Evolutionary conservation across 1,284 basidiomycete species (phyloP).

Genomic region (Sanghuangporus sanghuang): DNA sequence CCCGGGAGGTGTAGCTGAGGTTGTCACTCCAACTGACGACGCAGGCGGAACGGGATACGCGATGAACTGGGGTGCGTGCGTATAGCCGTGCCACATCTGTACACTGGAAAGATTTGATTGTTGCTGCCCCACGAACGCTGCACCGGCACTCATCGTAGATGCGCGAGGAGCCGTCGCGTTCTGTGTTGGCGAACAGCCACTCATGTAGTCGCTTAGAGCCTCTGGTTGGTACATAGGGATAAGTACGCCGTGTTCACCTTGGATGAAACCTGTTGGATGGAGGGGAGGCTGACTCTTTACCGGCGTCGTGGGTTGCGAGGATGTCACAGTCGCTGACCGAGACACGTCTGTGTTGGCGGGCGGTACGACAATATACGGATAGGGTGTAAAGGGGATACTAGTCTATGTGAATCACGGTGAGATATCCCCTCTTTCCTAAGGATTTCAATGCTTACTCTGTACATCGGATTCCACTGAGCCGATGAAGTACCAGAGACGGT

Average conservation of each 20-base stretch:
- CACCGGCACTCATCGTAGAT: background rate
- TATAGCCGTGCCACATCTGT: conserved; percentile 11
- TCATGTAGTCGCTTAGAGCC: conserved; percentile 53
- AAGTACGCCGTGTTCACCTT: conserved; percentile 63
- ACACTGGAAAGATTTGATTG: background rate
- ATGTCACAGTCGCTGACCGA: background rate
- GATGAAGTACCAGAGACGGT: background rate
- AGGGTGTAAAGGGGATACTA: conserved; percentile 42
- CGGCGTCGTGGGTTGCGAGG: conserved; percentile 21
- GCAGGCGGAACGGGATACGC: conserved; percentile 10
- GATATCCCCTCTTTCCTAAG: background rate
- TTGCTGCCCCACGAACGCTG: background rate
- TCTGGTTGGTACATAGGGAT: conserved; percentile 69
- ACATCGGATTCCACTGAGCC: conserved; percentile 10
- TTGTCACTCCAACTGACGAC: background rate
- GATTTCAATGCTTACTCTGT: background rate
- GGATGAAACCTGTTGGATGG: conserved; percentile 63
- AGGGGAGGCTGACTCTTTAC: conserved; percentile 48
- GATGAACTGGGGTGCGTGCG: conserved; percentile 4
- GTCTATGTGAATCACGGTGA: conserved; percentile 24
- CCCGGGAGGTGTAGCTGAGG: conserved; percentile 1
- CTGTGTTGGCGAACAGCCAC: conserved; percentile 21
- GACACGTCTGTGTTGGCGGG: conserved; percentile 4
- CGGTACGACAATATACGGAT: conserved; percentile 21
- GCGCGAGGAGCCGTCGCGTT: background rate